Conservation (phyloP, 75 land plant species). For the Ceratopteris richardii region DNA sequence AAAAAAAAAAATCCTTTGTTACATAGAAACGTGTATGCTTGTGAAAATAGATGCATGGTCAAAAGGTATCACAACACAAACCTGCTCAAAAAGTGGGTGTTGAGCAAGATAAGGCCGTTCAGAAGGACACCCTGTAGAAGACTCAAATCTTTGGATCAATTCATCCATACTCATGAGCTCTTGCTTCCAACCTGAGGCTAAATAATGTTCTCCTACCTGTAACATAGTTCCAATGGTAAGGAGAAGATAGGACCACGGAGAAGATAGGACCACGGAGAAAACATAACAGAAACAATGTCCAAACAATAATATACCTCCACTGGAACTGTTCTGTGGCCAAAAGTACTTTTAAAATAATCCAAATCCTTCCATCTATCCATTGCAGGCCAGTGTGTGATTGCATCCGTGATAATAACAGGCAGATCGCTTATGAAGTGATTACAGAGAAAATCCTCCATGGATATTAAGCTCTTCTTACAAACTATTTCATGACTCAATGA, state of each 20-base stretch:
- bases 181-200: slow-evolving; percentile 90
- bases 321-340: slow-evolving; percentile 88
- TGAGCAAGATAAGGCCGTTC: slow-evolving; percentile 85
- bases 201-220: slow-evolving; percentile 90
- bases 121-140: slow-evolving; percentile 15
- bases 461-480: slow-evolving; percentile 13
- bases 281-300: no score
- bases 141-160: slow-evolving; percentile 57
- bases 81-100: slow-evolving; percentile 97
- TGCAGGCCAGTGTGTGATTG: slow-evolving; percentile 89
- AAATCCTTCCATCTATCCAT: slow-evolving; percentile 70
- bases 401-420: slow-evolving; percentile 70
- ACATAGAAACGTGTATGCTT: neutral
- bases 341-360: slow-evolving; percentile 53
- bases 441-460: slow-evolving; percentile 61
- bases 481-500: slow-evolving; percentile 34
- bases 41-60: no score
- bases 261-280: no score
- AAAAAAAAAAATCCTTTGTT: neutral
- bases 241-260: no score
- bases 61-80: neutral
- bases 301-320: slow-evolving; percentile 97
- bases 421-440: slow-evolving; percentile 49
- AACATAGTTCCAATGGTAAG: slow-evolving; percentile 11
- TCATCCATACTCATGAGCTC: slow-evolving; percentile 81